A percentile compares a stretch with the other conserved stretches of the same genome.
Conservation (phyloP, 192 early-diverging fungal species). For the Dissophora globulifera region DNA sequence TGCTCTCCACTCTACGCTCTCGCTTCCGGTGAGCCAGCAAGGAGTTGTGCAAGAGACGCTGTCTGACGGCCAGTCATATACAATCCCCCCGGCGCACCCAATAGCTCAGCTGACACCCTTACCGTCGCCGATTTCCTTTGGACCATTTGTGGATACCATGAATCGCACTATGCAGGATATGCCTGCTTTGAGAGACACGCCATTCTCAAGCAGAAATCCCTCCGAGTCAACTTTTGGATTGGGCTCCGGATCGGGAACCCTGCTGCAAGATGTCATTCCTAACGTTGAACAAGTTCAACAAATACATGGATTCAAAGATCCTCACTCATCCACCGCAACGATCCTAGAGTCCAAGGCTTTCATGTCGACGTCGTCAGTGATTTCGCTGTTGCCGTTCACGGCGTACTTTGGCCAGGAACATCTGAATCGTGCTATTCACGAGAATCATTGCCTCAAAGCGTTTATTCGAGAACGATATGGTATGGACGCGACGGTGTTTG, state of each 20-base stretch:
- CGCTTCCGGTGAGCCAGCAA: neutral
- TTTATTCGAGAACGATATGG: conserved; percentile 36
- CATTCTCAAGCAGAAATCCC: conserved; percentile 2
- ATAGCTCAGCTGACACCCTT: neutral
- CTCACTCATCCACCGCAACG: too few relatives aligned
- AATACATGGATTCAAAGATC: too few relatives aligned
- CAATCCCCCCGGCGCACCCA: neutral
- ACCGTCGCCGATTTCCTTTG: neutral
- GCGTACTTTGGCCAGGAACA: neutral
- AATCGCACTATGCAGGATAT: conserved; percentile 5
- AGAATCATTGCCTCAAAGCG: conserved; percentile 21
- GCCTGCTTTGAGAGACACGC: conserved; percentile 1
- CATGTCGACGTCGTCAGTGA: too few relatives aligned
- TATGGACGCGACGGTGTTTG: neutral
- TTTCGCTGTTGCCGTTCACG: neutral
- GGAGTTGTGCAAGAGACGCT: neutral
- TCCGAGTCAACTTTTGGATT: too few relatives aligned
- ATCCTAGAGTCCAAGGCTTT: too few relatives aligned
- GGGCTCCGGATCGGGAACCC: too few relatives aligned
- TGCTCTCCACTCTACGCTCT: neutral
- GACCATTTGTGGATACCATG: neutral
- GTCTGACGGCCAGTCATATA: neutral
- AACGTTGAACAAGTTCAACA: too few relatives aligned
- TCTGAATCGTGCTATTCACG: neutral
- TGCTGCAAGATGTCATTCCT: too few relatives aligned